Evolutionary conservation across 176 grass and related monocot genomes (phyloP).

Genomic region (Lolium perenne): DNA sequence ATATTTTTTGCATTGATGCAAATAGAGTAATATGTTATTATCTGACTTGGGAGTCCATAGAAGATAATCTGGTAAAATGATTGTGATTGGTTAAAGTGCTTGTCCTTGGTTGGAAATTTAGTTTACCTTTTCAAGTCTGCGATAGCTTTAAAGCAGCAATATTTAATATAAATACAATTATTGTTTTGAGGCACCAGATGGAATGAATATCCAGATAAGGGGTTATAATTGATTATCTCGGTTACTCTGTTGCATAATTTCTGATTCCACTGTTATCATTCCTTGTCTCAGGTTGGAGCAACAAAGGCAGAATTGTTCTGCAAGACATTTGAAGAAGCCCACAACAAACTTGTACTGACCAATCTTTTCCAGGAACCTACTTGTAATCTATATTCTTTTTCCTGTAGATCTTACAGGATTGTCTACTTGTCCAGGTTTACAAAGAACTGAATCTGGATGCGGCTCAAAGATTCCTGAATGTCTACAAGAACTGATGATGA

Average conservation of each 20-base stretch:
- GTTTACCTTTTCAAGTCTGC: background rate
- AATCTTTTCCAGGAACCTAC: background rate
- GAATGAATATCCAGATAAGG: background rate
- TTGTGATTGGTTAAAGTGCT: background rate
- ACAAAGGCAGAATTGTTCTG: conserved; percentile 73
- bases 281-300: conserved; percentile 64
- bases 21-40: background rate
- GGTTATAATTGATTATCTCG: background rate
- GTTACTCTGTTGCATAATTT: background rate
- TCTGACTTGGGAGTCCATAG: background rate
- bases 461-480: conserved; percentile 65
- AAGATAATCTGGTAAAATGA: background rate
- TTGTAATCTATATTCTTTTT: background rate
- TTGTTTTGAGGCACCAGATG: background rate
- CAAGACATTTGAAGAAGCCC: conserved; percentile 72
- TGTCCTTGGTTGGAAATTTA: background rate
- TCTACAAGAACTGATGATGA: conserved; percentile 52
- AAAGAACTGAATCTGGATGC: conserved; percentile 75
- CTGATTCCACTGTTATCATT: background rate
- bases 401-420: background rate
- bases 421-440: conserved; percentile 65
- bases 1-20: background rate
- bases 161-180: background rate
- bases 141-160: background rate
- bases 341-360: conserved; percentile 73